Conservation (phyloP, 345 rosid genomes). For the Pistacia atlantica region DNA sequence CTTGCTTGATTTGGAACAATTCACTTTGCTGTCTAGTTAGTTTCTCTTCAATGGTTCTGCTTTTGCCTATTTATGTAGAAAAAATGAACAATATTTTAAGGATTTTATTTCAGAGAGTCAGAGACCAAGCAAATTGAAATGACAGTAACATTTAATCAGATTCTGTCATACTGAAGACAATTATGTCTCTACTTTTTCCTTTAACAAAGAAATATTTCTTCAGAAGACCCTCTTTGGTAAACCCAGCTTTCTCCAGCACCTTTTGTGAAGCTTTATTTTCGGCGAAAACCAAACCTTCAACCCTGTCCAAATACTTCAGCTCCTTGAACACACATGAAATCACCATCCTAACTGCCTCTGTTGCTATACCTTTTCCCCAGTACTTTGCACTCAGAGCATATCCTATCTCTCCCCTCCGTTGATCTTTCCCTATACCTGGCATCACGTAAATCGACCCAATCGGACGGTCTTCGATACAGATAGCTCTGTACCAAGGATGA, state of each 20-base stretch:
- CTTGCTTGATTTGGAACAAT: background rate
- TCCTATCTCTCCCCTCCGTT: constrained; percentile 29
- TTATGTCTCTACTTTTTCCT: constrained; percentile 5
- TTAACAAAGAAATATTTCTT: constrained; percentile 18
- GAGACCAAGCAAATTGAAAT: background rate
- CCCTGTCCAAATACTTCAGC: background rate
- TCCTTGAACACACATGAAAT: background rate
- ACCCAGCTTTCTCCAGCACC: constrained; percentile 21
- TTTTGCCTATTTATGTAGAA: no score
- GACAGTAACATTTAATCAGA: background rate
- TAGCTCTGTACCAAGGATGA: constrained; percentile 27
- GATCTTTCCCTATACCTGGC: constrained; percentile 19
- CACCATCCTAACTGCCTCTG: constrained; percentile 19
- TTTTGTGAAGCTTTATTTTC: constrained; percentile 21
- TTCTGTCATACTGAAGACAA: background rate
- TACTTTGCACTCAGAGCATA: constrained; percentile 15
- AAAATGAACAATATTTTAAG: no score
- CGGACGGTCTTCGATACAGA: constrained; percentile 16
- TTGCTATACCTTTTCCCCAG: constrained; percentile 23
- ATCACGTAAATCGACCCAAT: constrained; percentile 16
- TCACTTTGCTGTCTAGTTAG: no score
- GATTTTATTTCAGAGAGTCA: background rate
- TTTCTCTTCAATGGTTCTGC: no score
- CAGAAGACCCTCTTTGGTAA: background rate
- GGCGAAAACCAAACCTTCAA: constrained; percentile 9